Evolutionary conservation across 441 rosid species (phyloP).

Genomic region (Omphalea diandra): DNA sequence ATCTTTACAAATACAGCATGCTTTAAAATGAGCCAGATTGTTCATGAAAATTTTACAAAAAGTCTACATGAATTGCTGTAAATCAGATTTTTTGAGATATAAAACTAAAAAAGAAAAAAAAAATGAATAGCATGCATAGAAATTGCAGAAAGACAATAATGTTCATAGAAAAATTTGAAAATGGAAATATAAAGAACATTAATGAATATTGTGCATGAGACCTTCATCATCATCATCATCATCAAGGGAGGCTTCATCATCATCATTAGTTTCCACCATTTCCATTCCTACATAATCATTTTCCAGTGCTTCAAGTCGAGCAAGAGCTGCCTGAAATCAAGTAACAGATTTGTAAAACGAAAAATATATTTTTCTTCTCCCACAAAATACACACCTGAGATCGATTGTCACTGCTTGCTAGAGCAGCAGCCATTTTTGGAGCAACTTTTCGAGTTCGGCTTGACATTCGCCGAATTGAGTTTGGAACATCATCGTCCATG

Average conservation of each 20-base stretch:
- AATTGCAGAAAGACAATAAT: background rate
- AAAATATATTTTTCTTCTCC: too few species aligned
- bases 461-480: conserved; percentile 58
- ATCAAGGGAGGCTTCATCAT: conserved; percentile 90
- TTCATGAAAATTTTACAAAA: too few species aligned
- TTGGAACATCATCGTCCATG: conserved; percentile 75
- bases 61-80: too few species aligned
- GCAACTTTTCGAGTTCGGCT: conserved; percentile 87
- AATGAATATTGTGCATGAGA: conserved; percentile 12
- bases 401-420: conserved; percentile 82
- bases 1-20: too few species aligned
- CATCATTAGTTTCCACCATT: conserved; percentile 58
- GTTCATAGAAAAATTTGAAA: background rate
- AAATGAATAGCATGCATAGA: too few species aligned
- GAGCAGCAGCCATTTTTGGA: conserved; percentile 86
- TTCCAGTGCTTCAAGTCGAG: conserved; percentile 88
- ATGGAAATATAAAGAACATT: background rate
- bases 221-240: conserved; percentile 93
- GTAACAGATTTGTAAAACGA: background rate
- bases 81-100: too few species aligned
- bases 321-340: conserved; percentile 55
- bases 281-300: conserved; percentile 75
- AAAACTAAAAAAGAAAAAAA: too few species aligned
- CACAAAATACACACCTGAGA: conserved; percentile 52
- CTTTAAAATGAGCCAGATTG: too few species aligned